Evolutionary conservation across 2,329 filamentous ascomycete genomes (phyloP).

Genomic region (Beauveria scarabaeidicola): DNA sequence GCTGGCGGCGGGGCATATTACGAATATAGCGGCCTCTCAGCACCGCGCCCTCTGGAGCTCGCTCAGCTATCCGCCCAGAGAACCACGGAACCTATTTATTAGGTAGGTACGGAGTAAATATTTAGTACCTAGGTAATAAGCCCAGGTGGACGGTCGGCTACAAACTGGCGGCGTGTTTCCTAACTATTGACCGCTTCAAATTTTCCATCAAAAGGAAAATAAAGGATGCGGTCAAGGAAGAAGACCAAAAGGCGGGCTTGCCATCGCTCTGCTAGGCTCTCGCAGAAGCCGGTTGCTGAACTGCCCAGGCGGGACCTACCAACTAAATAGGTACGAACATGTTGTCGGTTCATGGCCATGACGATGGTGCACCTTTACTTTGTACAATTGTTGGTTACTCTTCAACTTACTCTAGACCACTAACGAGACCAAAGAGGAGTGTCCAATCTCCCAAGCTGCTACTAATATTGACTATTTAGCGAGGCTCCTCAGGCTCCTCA

Average conservation of each 20-base stretch:
- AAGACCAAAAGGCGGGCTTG: neutral
- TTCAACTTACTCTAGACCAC: too few species aligned
- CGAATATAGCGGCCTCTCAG: conserved; percentile 1
- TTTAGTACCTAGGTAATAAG: neutral
- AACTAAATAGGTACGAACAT: neutral
- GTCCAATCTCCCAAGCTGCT: neutral
- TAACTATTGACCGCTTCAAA: conserved; percentile 5
- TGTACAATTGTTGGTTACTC: neutral
- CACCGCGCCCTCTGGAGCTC: neutral
- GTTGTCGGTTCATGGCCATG: neutral
- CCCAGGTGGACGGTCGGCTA: neutral
- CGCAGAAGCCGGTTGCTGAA: neutral
- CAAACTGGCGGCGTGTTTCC: neutral
- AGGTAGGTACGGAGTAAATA: too few species aligned
- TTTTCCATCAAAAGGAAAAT: neutral
- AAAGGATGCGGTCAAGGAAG: conserved; percentile 3
- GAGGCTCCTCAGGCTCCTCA: too few species aligned
- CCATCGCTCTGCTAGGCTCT: neutral
- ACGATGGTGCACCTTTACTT: neutral
- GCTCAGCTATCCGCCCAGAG: neutral
- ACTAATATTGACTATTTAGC: too few species aligned
- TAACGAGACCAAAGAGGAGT: neutral
- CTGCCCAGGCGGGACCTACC: neutral
- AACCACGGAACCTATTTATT: neutral
- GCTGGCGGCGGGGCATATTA: conserved; percentile 1